Evolutionary conservation across 805 yeast genomes (phyloP).

Genomic region (Yarrowia porcina): DNA sequence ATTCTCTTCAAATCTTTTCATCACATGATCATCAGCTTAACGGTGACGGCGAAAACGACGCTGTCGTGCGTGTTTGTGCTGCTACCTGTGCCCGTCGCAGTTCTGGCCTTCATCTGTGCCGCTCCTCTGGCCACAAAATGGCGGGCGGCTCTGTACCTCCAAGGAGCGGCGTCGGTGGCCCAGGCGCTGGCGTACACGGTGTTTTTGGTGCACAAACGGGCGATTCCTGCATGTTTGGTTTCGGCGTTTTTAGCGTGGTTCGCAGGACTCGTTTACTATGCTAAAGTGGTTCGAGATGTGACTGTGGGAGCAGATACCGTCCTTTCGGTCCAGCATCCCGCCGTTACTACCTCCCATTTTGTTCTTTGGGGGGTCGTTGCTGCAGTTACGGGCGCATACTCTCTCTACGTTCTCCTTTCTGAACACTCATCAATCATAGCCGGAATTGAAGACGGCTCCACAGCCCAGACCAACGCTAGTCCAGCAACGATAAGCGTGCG

Average conservation of each 20-base stretch:
- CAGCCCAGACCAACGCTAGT: neutral
- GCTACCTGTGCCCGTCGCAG: constrained; percentile 5
- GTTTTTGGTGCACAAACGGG: neutral
- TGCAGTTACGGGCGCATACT: neutral
- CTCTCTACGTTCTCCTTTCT: neutral
- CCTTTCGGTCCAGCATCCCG: neutral
- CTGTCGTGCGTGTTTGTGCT: neutral
- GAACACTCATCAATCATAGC: constrained; percentile 2
- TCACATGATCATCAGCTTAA: constrained; percentile 17
- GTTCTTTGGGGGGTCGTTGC: neutral
- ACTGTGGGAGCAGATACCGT: neutral
- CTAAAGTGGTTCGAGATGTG: constrained; percentile 1
- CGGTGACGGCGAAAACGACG: neutral
- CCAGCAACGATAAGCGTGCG: constrained; percentile 5
- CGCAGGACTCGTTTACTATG: neutral
- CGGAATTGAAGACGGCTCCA: neutral
- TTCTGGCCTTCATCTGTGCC: neutral
- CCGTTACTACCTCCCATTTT: neutral
- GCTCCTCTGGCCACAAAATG: neutral
- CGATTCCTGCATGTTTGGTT: neutral
- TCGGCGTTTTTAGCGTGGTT: constrained; percentile 11
- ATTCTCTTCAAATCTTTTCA: too few species aligned
- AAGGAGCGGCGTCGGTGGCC: neutral
- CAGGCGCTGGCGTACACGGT: constrained; percentile 1
- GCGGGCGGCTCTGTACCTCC: neutral